Evolutionary conservation across 306 rosid genomes (phyloP).

Genomic region (Quillaja saponaria): DNA sequence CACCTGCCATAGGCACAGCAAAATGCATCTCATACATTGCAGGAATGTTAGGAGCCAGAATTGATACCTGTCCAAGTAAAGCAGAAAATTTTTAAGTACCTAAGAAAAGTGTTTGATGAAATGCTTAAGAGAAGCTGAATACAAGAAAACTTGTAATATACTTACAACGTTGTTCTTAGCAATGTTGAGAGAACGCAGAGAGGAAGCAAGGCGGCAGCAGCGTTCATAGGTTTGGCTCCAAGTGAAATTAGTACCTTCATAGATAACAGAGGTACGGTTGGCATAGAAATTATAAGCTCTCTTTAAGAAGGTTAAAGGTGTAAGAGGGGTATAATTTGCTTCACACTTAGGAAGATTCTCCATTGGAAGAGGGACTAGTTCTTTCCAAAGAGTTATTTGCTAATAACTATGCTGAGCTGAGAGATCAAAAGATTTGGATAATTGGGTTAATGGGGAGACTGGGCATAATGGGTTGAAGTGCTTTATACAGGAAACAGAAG

Average conservation of each 20-base stretch:
- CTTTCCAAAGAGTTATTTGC: too few species aligned
- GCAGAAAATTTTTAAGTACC: neutral
- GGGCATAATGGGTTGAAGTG: too few species aligned
- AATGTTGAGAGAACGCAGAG: constrained; percentile 68
- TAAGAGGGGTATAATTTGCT: constrained; percentile 64
- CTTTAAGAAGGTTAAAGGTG: constrained; percentile 64
- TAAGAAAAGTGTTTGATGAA: too few species aligned
- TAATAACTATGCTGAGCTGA: too few species aligned
- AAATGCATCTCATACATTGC: constrained; percentile 98
- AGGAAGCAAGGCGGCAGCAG: constrained; percentile 75
- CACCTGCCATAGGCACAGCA: constrained; percentile 95
- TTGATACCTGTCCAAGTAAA: constrained; percentile 56
- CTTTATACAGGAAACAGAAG: too few species aligned
- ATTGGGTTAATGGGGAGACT: too few species aligned
- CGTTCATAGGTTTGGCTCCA: constrained; percentile 79
- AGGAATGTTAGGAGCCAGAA: constrained; percentile 86
- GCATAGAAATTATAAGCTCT: constrained; percentile 72
- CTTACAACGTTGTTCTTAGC: constrained; percentile 65
- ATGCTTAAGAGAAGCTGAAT: too few species aligned
- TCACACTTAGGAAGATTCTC: constrained; percentile 57
- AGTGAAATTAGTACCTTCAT: constrained; percentile 62
- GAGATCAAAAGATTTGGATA: too few species aligned
- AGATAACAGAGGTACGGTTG: constrained; percentile 57
- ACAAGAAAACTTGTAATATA: neutral
- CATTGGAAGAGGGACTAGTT: constrained; percentile 28